A percentile compares a stretch with the other conserved stretches of the same genome.
These are phyloP conservation scores for Saccharum hybrid DNA, from an alignment of 202 grass and related monocot genomes.

Conservation along the genomic window DNA sequence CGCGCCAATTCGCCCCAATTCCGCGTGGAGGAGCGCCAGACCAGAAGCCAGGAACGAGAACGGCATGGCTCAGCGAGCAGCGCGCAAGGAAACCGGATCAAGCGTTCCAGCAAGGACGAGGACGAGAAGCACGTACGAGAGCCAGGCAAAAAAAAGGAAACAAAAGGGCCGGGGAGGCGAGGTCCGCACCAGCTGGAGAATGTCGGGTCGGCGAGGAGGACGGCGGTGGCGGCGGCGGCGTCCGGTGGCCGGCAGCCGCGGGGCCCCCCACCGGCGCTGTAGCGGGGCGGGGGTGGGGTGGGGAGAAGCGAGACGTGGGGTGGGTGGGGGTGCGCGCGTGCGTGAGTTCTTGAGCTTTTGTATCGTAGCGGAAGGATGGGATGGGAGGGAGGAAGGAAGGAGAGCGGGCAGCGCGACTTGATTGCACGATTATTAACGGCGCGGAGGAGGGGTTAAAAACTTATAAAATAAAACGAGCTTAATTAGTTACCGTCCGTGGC, in stretches of 20 bases:
- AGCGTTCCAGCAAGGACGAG: background rate
- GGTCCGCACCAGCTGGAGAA: slow-evolving; percentile 31
- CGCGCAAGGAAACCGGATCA: slow-evolving; percentile 45
- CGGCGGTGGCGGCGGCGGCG: background rate
- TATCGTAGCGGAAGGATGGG: slow-evolving; percentile 36
- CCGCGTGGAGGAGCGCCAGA: background rate
- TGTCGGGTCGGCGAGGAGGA: slow-evolving; percentile 13
- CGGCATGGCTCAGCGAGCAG: background rate
- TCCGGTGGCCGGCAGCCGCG: slow-evolving; percentile 37
- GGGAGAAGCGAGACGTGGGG: slow-evolving; percentile 44
- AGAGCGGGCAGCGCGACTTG: background rate
- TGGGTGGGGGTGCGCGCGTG: slow-evolving; percentile 52
- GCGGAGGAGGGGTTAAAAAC: background rate
- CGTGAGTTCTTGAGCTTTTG: slow-evolving; percentile 63
- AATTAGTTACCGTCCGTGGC: background rate
- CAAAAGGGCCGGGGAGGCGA: background rate
- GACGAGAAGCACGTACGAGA: too few relatives aligned
- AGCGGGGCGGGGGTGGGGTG: slow-evolving; percentile 5
- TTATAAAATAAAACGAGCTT: background rate
- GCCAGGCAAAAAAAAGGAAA: background rate
- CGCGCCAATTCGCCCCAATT: slow-evolving; percentile 42
- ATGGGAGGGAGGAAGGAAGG: background rate
- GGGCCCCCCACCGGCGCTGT: slow-evolving; percentile 45
- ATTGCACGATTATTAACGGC: slow-evolving; percentile 44
- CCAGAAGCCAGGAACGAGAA: background rate